Evolutionary conservation across 768 basidiomycete species (phyloP), one percentile per base, ranked within the genome.

Genomic region (Butyriboletus loyo): DNA sequence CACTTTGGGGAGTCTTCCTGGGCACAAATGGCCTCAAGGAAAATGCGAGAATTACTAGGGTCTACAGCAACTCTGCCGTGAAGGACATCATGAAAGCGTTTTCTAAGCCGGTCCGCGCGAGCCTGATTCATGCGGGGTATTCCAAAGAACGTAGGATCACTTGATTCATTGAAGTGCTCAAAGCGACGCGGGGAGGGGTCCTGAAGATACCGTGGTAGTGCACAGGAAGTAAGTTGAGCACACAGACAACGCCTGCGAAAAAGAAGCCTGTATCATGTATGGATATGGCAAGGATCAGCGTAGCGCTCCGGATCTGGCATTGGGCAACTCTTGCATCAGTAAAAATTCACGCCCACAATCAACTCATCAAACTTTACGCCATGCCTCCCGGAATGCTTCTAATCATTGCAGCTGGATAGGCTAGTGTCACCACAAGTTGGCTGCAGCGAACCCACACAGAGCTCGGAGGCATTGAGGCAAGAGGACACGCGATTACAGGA

Each of bases 21-120:
- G 9, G 51, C 57, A 59, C 68, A 79, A 14, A 77, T 60, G 7
- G 73, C 77, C 49, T 83, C 78, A 8, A 83, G 66, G 51, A 83
- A 83, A 10, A 64, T 69, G 8, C 50, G 45, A 25, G 15, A 53
- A 22, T 50, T 46, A 13, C 57, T 55, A 37, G 62, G 50, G 2
- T 69, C 61, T 3, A 79, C 19, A 1, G 21, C 0, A 2, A 56
- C 55, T 40, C 60, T 65, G 43, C 73, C 76, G 19, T 53, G 44
- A 3, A 77, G 28, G 22, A 77, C 54, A 30, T 64, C 50, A 17
- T 73, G 46, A 31, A 79, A 72, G 10, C 67, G 61, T 54, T 67
- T 75, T 27, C 63, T 64, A 24, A 80, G 72, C 15, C 59, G 68
- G 4, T 46, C 47, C 24, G 22, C 3, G 15, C 64, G 64, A 46